A percentile compares a stretch with the other conserved stretches of the same genome.
Evolutionary conservation across 2,329 filamentous ascomycete species (phyloP).

Genomic region (Westerdykella sp.): DNA sequence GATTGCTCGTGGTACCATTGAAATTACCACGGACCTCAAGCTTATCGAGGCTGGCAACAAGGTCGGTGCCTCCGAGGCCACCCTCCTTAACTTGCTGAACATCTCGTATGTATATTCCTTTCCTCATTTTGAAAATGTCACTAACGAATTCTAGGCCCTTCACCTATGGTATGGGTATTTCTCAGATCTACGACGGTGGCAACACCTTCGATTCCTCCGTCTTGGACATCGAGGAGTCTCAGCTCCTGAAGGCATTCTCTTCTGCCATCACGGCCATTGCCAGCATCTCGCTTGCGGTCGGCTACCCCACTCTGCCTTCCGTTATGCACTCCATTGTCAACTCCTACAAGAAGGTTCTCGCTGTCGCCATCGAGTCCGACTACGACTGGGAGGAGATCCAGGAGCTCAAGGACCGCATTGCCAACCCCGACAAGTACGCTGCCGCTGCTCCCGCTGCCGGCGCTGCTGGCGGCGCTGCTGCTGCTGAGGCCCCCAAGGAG

Average conservation of each 20-base stretch:
- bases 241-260: conserved; percentile 79
- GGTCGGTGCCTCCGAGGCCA: conserved; percentile 98
- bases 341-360: conserved; percentile 92
- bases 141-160: conserved; percentile 19
- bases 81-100: conserved; percentile 99
- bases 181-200: conserved; percentile 96
- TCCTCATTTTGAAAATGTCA: not conserved
- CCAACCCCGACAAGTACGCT: conserved; percentile 96
- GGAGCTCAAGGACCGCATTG: conserved; percentile 98
- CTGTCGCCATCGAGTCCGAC: conserved; percentile 84
- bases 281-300: conserved; percentile 81
- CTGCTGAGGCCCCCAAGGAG: conserved; percentile 27
- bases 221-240: conserved; percentile 89
- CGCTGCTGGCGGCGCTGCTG: conserved; percentile 47
- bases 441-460: conserved; percentile 64
- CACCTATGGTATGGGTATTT: conserved; percentile 86
- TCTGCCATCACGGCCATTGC: conserved; percentile 81
- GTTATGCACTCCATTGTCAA: conserved; percentile 96
- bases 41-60: conserved; percentile 87
- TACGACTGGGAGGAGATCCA: conserved; percentile 93
- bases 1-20: conserved; percentile 99
- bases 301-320: conserved; percentile 94
- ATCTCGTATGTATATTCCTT: conserved; percentile 56
- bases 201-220: conserved; percentile 83
- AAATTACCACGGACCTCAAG: conserved; percentile 98